Percentiles rank a stretch among this genome's conserved stretches.
Conservation (phyloP, 1,284 basidiomycete genomes). For the Tilletia indica region DNA sequence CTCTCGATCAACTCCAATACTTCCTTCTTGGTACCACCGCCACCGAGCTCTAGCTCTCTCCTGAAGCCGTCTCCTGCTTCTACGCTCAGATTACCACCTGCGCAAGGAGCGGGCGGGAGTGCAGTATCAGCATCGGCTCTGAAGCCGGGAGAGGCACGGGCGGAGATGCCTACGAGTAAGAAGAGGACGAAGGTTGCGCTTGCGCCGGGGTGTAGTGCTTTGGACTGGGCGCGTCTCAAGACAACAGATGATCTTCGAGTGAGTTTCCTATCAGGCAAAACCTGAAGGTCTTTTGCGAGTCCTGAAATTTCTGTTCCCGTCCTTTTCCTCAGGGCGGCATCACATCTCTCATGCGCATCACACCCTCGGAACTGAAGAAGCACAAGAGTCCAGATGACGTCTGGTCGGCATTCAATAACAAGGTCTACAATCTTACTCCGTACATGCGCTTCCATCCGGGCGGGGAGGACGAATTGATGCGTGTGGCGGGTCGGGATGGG, state of each 20-base stretch:
- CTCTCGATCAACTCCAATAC: neutral
- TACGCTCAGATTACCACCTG: slow-evolving; percentile 8
- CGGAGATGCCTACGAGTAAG: slow-evolving; percentile 15
- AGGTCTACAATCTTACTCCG: slow-evolving; percentile 93
- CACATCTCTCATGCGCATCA: slow-evolving; percentile 67
- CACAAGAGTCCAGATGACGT: slow-evolving; percentile 84
- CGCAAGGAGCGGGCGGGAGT: neutral
- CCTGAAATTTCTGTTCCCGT: neutral
- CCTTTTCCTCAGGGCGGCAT: slow-evolving; percentile 37
- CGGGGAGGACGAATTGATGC: slow-evolving; percentile 87
- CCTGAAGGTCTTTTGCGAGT: neutral
- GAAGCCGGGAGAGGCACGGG: neutral
- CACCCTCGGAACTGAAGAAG: slow-evolving; percentile 76
- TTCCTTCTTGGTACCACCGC: neutral
- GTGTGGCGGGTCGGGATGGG: slow-evolving; percentile 91
- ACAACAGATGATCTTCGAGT: slow-evolving; percentile 61
- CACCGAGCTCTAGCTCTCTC: neutral
- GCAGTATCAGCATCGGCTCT: neutral
- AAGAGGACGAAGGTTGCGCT: slow-evolving; percentile 73
- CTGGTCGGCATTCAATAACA: slow-evolving; percentile 88
- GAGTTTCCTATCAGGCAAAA: slow-evolving; percentile 31
- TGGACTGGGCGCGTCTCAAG: slow-evolving; percentile 89
- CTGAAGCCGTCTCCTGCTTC: slow-evolving; percentile 5
- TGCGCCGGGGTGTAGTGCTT: slow-evolving; percentile 82
- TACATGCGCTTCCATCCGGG: slow-evolving; percentile 92